Percentiles rank a stretch among this genome's conserved stretches.
These are phyloP conservation scores for Mimosa bimucronata DNA, from an alignment of 306 rosid genomes.

Conservation along the genomic window DNA sequence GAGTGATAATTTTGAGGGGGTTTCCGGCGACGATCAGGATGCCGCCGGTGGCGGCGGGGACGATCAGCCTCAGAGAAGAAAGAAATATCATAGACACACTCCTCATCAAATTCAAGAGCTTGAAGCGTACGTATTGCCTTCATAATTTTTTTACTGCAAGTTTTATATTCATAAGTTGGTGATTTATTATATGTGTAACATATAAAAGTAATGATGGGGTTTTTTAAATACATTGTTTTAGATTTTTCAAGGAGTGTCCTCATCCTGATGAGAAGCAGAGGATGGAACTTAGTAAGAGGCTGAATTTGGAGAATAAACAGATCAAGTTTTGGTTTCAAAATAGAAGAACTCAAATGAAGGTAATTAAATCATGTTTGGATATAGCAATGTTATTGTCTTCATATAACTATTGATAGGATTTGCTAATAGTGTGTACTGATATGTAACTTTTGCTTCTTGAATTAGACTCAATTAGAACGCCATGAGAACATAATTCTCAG, in stretches of 20 bases:
- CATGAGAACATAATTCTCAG: constrained; percentile 82
- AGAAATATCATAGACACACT: constrained; percentile 90
- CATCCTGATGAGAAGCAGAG: constrained; percentile 99
- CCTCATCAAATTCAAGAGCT: constrained; percentile 39
- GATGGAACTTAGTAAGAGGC: constrained; percentile 70
- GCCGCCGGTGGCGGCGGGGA: constrained; percentile 44
- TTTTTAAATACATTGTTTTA: constrained; percentile 38
- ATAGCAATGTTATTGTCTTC: neutral
- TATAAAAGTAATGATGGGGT: neutral
- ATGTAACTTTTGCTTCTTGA: constrained; percentile 38
- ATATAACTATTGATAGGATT: constrained; percentile 1
- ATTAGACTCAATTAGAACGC: constrained; percentile 84
- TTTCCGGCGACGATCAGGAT: constrained; percentile 85
- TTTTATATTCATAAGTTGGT: neutral
- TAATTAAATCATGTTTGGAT: constrained; percentile 25
- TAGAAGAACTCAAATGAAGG: constrained; percentile 94
- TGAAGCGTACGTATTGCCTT: constrained; percentile 59
- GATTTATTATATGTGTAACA: neutral
- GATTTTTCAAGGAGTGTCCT: constrained; percentile 85
- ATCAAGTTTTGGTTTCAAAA: constrained; percentile 98
- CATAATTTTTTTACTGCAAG: neutral
- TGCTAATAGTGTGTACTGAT: constrained; percentile 1
- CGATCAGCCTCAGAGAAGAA: constrained; percentile 57
- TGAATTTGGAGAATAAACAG: constrained; percentile 77
- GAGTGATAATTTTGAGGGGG: constrained; percentile 75